Evolutionary conservation across 139 green algal genomes (phyloP).

Genomic region (Chlorella sp.): DNA sequence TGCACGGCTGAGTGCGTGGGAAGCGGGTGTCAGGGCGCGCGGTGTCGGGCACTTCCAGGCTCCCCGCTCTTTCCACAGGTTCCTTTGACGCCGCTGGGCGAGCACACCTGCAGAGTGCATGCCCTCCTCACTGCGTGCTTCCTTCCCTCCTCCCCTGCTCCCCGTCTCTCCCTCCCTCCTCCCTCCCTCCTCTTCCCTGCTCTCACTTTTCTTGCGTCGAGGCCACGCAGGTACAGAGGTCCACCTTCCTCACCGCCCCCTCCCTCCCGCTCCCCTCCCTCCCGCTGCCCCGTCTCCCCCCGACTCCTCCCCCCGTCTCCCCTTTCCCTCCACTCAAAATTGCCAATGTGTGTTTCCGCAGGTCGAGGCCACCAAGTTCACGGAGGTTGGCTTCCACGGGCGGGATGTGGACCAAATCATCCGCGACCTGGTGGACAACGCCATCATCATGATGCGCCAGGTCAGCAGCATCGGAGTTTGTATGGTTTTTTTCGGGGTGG

Average conservation of each 20-base stretch:
- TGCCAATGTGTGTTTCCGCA: slow-evolving; percentile 31
- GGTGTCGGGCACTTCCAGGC: neutral
- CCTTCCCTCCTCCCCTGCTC: no score
- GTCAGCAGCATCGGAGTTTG: slow-evolving; percentile 18
- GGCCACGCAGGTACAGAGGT: no score
- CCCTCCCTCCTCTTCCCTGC: no score
- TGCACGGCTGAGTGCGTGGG: no score
- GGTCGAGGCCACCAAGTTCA: slow-evolving; percentile 98
- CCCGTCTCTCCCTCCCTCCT: neutral
- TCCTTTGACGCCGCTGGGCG: no score
- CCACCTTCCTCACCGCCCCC: neutral
- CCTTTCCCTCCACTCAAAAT: no score
- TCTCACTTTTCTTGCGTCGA: no score
- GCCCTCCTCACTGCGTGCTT: neutral
- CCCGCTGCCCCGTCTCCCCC: no score
- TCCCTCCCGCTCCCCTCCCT: neutral
- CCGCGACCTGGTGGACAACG: slow-evolving; percentile 90
- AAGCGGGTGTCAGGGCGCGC: neutral
- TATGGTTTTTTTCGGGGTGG: neutral
- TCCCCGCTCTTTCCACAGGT: neutral
- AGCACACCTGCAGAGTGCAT: neutral
- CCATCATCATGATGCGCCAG: slow-evolving; percentile 77
- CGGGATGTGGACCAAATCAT: slow-evolving; percentile 98
- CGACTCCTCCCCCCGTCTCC: no score
- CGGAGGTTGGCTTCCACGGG: slow-evolving; percentile 97